These are phyloP conservation scores for Phytophthora citrophthora DNA, from an alignment of 352 stramenopile genomes.

Conservation along the genomic window DNA sequence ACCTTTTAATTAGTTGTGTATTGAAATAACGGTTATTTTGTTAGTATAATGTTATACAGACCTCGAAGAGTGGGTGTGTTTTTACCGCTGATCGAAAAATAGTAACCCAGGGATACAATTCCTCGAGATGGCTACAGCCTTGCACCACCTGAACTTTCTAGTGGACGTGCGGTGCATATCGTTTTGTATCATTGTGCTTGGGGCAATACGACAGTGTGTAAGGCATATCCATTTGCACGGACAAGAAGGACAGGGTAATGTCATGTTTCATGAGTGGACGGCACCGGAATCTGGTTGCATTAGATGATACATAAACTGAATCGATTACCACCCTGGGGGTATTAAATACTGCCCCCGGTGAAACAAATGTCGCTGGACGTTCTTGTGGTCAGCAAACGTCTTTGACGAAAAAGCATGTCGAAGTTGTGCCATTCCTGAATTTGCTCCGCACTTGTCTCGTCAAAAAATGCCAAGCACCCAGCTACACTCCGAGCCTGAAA, in stretches of 20 bases:
- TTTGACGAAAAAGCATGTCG: constrained; percentile 21
- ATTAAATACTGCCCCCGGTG: constrained; percentile 9
- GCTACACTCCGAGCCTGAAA: constrained; percentile 32
- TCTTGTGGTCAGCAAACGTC: constrained; percentile 15
- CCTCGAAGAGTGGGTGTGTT: not conserved
- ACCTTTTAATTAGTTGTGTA: too few species aligned
- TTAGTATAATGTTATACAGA: too few species aligned
- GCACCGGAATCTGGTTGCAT: too few species aligned
- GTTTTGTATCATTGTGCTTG: constrained; percentile 7
- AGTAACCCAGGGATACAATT: constrained; percentile 17
- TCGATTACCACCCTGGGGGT: not conserved
- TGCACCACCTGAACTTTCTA: constrained; percentile 21
- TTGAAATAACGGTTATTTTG: too few species aligned
- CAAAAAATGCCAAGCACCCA: constrained; percentile 39
- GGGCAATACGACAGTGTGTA: too few species aligned
- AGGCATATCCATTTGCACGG: constrained; percentile 42
- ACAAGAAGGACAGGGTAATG: constrained; percentile 2
- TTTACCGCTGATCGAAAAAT: constrained; percentile 11
- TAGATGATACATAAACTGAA: not conserved
- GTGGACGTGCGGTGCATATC: not conserved
- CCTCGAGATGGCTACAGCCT: constrained; percentile 11
- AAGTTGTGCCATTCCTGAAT: constrained; percentile 42
- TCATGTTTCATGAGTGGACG: too few species aligned
- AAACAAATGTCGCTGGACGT: constrained; percentile 8
- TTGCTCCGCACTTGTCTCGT: constrained; percentile 9